Conservation (phyloP, 2,329 filamentous ascomycete species). For the Claviceps pazoutovae region DNA sequence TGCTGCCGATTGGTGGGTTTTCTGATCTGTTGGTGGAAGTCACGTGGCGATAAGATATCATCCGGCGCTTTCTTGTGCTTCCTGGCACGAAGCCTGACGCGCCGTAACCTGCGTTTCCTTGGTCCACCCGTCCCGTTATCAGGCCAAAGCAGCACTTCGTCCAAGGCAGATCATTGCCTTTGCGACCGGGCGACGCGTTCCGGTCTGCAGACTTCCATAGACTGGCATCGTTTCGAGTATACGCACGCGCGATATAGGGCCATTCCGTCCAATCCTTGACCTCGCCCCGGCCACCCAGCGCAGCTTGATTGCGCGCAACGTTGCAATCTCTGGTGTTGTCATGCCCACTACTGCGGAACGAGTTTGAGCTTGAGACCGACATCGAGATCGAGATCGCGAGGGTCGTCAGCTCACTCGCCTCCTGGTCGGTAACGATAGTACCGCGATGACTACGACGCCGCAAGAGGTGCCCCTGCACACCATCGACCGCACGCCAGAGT, state of each 20-base stretch:
- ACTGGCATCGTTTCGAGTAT: slow-evolving; percentile 1
- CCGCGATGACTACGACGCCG: slow-evolving; percentile 13
- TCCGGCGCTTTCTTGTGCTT: background rate
- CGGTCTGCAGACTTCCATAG: background rate
- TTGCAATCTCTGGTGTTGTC: background rate
- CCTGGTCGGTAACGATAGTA: background rate
- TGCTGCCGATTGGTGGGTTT: slow-evolving; percentile 13
- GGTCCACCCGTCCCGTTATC: background rate
- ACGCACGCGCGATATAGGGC: background rate
- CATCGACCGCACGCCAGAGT: slow-evolving; percentile 53
- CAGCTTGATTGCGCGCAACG: slow-evolving; percentile 2
- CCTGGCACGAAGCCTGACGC: slow-evolving; percentile 1
- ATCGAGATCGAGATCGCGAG: background rate
- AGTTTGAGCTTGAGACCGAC: background rate
- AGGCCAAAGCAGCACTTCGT: slow-evolving; percentile 3
- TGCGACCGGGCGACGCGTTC: slow-evolving; percentile 10
- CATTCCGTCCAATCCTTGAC: background rate
- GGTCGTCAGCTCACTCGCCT: background rate
- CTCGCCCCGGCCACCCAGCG: background rate
- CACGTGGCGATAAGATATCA: background rate
- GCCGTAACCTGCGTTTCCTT: background rate
- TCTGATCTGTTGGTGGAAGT: background rate
- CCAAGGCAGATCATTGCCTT: slow-evolving; percentile 8
- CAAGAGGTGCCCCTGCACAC: slow-evolving; percentile 25
- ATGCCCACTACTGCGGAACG: background rate